Evolutionary conservation across 208 protist genomes (phyloP), one percentile per base, ranked within the genome.

Genomic region (Naegleria lovaniensis): DNA sequence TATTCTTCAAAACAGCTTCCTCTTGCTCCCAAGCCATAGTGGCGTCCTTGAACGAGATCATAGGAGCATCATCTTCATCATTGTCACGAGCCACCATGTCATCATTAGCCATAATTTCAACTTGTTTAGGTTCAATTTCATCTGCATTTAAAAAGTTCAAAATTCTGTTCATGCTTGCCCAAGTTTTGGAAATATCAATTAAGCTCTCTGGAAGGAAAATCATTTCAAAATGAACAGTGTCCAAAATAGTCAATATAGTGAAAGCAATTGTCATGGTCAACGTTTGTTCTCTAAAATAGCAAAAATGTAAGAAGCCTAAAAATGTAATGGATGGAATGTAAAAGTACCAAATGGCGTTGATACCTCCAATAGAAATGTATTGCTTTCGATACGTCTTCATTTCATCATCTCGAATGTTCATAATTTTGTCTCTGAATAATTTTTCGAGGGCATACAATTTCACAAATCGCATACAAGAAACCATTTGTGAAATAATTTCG

Each of bases 371-470:
- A 19, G 11, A 36, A 25, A 41, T 38, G 9, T 51, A 11, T 19
- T 0, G 0, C 4, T 51, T 51, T 48, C 93, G 97, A 95, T n/a
- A 91, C 86, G 19, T 55, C 41, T 33, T 96, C 91, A 3, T 93
- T 91, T n/a, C 92, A 85, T 51, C 95, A 85, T 83, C 97, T 93
- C 13, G 58, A 25, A 1, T 88, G 39, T 3, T 94, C 15, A 55
- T 98, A 96, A 52, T 51, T 59, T 38, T 93, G 90, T 91, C 25
- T n/a, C 16, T 51, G 16, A 67, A 67, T 19, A 89, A 67, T 16
- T 41, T 55, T 67, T 98, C 96, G 96, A 96, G 98, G 3, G 93
- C 94, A 93, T 96, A 97, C 2, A 97, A 94, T 92, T 98, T 98
- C 58, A 97, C 94, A 19, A 98, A 94, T 83, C 95, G 93, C 29